These are phyloP conservation scores for Lichtheimia ornata DNA, from an alignment of 371 early-diverging fungal species.

Conservation along the genomic window DNA sequence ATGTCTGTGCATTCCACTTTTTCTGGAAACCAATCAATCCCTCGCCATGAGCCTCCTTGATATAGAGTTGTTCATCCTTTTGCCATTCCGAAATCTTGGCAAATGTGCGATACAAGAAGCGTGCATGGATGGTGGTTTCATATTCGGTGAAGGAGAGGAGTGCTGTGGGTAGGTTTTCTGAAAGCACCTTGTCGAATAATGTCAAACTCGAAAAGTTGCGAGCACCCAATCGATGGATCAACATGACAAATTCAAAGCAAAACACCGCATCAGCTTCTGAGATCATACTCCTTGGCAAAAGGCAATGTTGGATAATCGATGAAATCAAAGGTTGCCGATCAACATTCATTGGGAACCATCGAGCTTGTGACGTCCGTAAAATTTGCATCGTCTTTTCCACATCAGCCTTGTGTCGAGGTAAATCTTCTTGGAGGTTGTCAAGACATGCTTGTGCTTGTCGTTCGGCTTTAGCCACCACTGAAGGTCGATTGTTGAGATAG, in stretches of 20 bases:
- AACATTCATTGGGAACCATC: conserved; percentile 69
- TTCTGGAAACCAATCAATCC: conserved; percentile 77
- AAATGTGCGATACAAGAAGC: conserved; percentile 66
- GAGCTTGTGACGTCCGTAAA: conserved; percentile 60
- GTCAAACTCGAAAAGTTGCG: conserved; percentile 79
- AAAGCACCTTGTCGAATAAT: conserved; percentile 72
- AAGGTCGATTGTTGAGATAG: conserved; percentile 28
- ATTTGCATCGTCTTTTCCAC: conserved; percentile 50
- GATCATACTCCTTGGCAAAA: conserved; percentile 75
- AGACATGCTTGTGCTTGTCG: conserved; percentile 39
- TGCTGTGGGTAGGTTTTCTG: conserved; percentile 40
- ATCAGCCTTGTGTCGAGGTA: conserved; percentile 49
- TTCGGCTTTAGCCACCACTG: conserved; percentile 36
- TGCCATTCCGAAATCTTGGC: conserved; percentile 66
- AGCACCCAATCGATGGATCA: conserved; percentile 78
- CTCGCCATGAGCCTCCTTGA: conserved; percentile 58
- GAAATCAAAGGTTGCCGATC: conserved; percentile 54
- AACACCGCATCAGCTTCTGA: conserved; percentile 84
- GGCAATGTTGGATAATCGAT: conserved; percentile 75
- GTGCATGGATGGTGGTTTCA: conserved; percentile 74
- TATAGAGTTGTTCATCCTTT: conserved; percentile 52
- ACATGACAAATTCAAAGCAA: conserved; percentile 78
- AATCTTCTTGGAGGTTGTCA: conserved; percentile 32
- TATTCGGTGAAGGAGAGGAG: conserved; percentile 73
- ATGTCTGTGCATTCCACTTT: conserved; percentile 55